Conservation (phyloP, 2,329 filamentous ascomycete species). For the Bisporella sp. region DNA sequence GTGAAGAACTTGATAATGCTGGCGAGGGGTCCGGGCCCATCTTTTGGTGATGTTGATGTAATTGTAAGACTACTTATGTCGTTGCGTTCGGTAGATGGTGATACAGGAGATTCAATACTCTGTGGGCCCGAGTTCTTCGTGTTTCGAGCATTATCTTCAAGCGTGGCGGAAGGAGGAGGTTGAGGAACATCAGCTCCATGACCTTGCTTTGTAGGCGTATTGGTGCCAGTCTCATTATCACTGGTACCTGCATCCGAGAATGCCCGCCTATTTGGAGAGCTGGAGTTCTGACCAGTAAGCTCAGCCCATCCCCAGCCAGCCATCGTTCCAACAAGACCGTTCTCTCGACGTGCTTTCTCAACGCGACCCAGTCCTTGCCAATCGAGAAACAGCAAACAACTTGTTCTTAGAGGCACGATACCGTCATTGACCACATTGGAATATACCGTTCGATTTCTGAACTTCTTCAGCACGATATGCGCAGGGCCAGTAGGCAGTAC, state of each 20-base stretch:
- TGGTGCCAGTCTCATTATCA: constrained; percentile 23
- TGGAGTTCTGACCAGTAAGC: constrained; percentile 61
- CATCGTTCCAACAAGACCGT: constrained; percentile 85
- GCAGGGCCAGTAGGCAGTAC: constrained; percentile 90
- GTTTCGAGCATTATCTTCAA: constrained; percentile 57
- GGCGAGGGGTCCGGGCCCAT: constrained; percentile 40
- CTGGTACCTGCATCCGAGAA: constrained; percentile 19
- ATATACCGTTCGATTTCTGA: constrained; percentile 85
- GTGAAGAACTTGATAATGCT: constrained; percentile 67
- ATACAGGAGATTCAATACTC: constrained; percentile 3
- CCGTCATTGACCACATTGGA: constrained; percentile 98
- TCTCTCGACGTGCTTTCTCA: constrained; percentile 88
- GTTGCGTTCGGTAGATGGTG: constrained; percentile 8
- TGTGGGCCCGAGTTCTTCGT: constrained; percentile 26
- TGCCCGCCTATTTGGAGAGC: constrained; percentile 17
- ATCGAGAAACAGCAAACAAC: constrained; percentile 91
- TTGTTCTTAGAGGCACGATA: constrained; percentile 90
- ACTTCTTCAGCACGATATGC: constrained; percentile 78
- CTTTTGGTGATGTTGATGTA: constrained; percentile 28
- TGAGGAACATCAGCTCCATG: constrained; percentile 57
- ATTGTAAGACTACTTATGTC: constrained; percentile 8
- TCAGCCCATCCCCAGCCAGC: constrained; percentile 95
- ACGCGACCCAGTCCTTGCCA: constrained; percentile 92
- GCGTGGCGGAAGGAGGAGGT: constrained; percentile 56
- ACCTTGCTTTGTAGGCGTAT: constrained; percentile 35